Percentiles rank a stretch among this genome's conserved stretches.
Evolutionary conservation across 140 eudicot genomes (phyloP).

Genomic region (Erigeron philadelphicus): DNA sequence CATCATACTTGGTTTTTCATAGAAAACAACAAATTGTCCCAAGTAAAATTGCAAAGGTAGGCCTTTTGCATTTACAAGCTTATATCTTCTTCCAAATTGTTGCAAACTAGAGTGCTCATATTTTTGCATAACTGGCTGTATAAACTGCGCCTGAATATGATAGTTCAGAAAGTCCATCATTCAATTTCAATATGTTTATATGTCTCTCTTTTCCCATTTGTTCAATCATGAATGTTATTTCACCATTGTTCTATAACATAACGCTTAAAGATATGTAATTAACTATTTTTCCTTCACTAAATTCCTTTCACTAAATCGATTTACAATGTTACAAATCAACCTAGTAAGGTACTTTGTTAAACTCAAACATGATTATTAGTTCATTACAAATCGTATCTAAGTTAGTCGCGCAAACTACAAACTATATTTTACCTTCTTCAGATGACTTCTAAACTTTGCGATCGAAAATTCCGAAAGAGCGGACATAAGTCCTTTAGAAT

Average conservation of each 20-base stretch:
- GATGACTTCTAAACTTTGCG: conserved; percentile 41
- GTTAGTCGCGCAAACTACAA: background rate
- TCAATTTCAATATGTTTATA: background rate
- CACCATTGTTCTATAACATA: background rate
- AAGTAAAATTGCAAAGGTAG: background rate
- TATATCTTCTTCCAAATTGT: background rate
- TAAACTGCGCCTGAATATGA: background rate
- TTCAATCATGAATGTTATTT: background rate
- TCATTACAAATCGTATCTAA: background rate
- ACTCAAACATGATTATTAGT: background rate
- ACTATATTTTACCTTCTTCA: conserved; percentile 56
- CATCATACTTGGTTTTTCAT: conserved; percentile 8
- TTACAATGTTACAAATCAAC: conserved; percentile 4
- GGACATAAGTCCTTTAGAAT: conserved; percentile 54
- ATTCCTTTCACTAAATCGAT: conserved; percentile 6
- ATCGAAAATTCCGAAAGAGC: conserved; percentile 51
- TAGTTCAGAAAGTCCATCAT: background rate
- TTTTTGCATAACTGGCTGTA: background rate
- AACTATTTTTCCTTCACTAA: background rate
- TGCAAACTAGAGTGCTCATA: background rate
- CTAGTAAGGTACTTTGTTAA: background rate
- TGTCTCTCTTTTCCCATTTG: background rate
- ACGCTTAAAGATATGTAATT: background rate
- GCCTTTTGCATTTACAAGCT: background rate
- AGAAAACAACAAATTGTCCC: background rate